These are phyloP conservation scores for Cercospora janseana DNA, from an alignment of 2,329 filamentous ascomycete species.

Conservation along the genomic window DNA sequence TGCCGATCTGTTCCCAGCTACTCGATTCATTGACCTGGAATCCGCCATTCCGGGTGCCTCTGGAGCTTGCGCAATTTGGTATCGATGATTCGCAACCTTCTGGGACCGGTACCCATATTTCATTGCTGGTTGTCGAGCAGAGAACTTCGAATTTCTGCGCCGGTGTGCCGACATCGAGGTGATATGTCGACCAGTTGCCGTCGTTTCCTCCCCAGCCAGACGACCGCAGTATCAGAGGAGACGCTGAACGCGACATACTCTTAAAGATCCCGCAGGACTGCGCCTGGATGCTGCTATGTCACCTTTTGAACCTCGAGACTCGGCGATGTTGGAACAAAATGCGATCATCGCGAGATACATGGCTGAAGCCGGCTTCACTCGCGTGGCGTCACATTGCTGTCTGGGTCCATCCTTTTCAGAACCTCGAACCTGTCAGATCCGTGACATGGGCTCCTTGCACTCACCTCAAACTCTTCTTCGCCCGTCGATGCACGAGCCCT, in stretches of 20 bases:
- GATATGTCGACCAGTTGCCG: conserved; percentile 21
- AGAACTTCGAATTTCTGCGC: conserved; percentile 17
- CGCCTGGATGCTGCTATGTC: background rate
- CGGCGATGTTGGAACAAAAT: background rate
- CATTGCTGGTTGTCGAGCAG: conserved; percentile 8
- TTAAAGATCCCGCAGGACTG: background rate
- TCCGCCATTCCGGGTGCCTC: conserved; percentile 11
- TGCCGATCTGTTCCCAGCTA: conserved; percentile 11
- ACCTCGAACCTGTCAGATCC: too few species aligned
- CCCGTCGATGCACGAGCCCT: too few species aligned
- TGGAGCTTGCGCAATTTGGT: conserved; percentile 1
- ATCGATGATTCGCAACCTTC: conserved; percentile 12
- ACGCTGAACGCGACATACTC: conserved; percentile 1
- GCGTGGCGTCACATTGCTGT: too few species aligned
- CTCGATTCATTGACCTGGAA: conserved; percentile 14
- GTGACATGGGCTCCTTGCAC: too few species aligned
- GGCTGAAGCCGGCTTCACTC: too few species aligned
- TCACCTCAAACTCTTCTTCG: too few species aligned
- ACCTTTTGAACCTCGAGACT: too few species aligned
- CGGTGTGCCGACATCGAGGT: conserved; percentile 14
- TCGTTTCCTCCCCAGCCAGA: conserved; percentile 17
- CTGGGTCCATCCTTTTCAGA: too few species aligned
- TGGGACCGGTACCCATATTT: conserved; percentile 16
- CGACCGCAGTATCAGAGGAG: background rate
- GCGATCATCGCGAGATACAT: too few species aligned